Evolutionary conservation across 2,329 filamentous ascomycete genomes (phyloP), one percentile per base, ranked within the genome.

Genomic region (Aureobasidium sp.): DNA sequence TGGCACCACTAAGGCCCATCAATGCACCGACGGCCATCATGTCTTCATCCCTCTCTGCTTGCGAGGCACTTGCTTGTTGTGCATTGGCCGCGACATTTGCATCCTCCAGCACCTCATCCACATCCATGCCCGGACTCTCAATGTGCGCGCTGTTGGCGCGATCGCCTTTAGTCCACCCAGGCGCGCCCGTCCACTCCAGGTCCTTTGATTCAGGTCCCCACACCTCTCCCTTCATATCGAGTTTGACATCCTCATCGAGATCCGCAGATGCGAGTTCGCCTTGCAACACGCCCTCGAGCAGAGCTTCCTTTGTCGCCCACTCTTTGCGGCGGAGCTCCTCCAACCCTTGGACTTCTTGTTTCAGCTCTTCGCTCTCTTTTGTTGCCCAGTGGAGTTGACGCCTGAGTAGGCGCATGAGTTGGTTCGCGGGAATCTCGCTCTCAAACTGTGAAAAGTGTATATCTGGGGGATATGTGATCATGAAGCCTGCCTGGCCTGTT

Each of bases 271-370:
- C 83, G 76, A 87, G 86, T 71, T 87, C 84, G 37, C 84, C 79
- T 72, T 93, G 89, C 67, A 90, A 81, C 36, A 88, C 81, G 70
- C 91, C 89, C 62, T 90, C 84, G n/a, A 94, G 74, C 20, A 93
- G 74, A 34, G 90, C 81, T 74, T 94, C 89, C 74, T 93, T 93
- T 74, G 89, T 85, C 15, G 85, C 77, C 90, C 90, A 94, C 71
- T 91, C 88, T 65, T 85, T 81, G 71, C 84, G 84, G 73, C 88
- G 86, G 14, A 80, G 69, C 39, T 83, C 82, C 72, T 93, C 88
- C 73, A 88, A 82, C 47, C 78, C 77, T 66, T 86, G 84, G 67
- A 86, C 84, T 72, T 91, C 86, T 61, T 78, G 78, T 67, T 82
- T 82, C 56, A 94, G 77, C 42, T 79, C 74, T 58, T 88, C 85